These are phyloP conservation scores for Albophoma yamanashiensis DNA, from an alignment of 2,329 filamentous ascomycete species.

Conservation along the genomic window DNA sequence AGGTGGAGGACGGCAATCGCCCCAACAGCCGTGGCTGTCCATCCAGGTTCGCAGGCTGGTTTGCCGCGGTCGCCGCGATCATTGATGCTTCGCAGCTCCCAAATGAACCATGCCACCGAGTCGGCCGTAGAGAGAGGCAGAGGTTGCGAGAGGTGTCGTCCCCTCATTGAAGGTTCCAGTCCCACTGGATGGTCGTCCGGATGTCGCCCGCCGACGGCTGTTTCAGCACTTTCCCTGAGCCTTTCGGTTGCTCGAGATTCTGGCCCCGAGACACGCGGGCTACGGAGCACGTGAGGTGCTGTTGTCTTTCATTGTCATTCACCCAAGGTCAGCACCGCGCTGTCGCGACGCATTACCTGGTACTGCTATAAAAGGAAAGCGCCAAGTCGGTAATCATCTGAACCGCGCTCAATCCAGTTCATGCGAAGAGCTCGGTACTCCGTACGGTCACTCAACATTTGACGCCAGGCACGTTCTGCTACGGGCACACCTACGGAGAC, in stretches of 20 bases:
- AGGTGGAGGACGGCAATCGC: not conserved
- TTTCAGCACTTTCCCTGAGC: not conserved
- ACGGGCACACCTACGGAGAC: not conserved
- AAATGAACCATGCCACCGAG: no score
- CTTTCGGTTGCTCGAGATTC: not conserved
- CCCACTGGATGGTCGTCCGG: not conserved
- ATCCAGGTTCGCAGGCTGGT: not conserved
- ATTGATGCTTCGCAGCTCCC: not conserved
- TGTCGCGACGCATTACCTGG: no score
- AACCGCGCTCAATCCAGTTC: no score
- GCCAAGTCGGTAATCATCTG: no score
- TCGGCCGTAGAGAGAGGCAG: no score
- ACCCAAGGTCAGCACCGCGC: no score
- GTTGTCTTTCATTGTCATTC: no score
- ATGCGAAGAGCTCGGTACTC: no score
- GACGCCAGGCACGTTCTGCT: not conserved
- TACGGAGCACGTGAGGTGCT: no score
- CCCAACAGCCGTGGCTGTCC: not conserved
- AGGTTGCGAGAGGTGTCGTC: not conserved
- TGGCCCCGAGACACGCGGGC: no score
- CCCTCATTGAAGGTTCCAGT: not conserved
- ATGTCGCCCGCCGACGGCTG: not conserved
- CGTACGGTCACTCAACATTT: not conserved
- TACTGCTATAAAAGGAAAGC: no score
- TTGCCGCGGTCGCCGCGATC: not conserved